Evolutionary conservation across 371 early-diverging fungal genomes (phyloP).

Genomic region (Apophysomyces sp.): DNA sequence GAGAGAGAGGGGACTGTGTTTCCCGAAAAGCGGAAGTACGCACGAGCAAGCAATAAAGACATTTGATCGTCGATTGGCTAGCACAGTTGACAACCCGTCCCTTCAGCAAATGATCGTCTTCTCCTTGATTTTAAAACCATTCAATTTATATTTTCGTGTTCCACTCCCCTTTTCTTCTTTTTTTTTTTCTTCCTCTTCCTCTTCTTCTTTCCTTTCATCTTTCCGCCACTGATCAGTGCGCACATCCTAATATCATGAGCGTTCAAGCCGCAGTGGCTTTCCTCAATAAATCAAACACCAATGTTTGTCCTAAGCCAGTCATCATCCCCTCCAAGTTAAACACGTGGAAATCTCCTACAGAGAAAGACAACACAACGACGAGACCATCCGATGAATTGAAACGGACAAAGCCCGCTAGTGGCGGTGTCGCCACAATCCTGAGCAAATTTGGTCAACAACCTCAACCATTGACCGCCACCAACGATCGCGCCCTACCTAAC

Average conservation of each 20-base stretch:
- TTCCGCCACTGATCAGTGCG: neutral
- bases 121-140: constrained; percentile 1
- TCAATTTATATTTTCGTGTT: constrained; percentile 2
- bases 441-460: constrained; percentile 21
- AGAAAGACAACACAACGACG: neutral
- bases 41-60: constrained; percentile 20
- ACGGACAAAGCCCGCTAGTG: constrained; percentile 11
- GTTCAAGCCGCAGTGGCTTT: constrained; percentile 42
- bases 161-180: constrained; percentile 3
- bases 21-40: too few relatives aligned
- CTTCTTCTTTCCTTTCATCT: constrained; percentile 2
- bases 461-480: neutral
- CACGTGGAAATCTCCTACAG: constrained; percentile 1
- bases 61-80: constrained; percentile 11
- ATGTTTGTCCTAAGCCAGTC: constrained; percentile 3
- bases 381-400: constrained; percentile 10
- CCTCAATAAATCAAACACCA: constrained; percentile 25
- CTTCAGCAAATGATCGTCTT: constrained; percentile 4
- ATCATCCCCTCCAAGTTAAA: constrained; percentile 1
- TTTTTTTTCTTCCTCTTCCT: too few relatives aligned
- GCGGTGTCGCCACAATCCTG: constrained; percentile 21
- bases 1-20: too few relatives aligned
- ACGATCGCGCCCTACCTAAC: neutral
- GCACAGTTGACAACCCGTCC: constrained; percentile 2
- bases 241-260: constrained; percentile 24